phyloP scores from a whole-genome alignment of 345 rosid genomes.

The Lenwebbia sp. region DNA sequence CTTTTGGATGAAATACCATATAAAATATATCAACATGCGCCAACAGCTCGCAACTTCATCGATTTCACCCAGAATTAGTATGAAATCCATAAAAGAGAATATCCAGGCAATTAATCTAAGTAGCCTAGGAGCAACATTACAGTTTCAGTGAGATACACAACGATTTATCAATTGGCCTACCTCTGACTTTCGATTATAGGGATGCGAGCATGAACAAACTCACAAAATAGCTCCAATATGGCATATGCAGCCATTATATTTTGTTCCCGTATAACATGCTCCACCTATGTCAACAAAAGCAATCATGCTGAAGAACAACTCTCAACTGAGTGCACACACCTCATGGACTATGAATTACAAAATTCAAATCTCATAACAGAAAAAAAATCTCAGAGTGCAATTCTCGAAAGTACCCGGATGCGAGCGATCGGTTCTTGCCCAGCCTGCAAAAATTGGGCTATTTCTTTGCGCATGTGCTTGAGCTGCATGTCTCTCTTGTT shows the following conservation, averaged over 20 bases:
- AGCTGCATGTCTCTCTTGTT: slow-evolving; percentile 93
- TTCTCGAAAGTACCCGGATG: slow-evolving; percentile 44
- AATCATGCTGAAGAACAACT: background rate
- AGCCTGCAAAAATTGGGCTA: slow-evolving; percentile 86
- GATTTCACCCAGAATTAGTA: background rate
- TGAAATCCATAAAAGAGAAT: background rate
- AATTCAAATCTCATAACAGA: background rate
- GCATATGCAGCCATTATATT: slow-evolving; percentile 80
- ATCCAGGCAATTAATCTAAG: background rate
- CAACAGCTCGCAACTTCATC: background rate
- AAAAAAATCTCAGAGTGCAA: background rate
- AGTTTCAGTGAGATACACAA: background rate
- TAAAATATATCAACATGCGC: background rate
- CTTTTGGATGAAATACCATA: background rate
- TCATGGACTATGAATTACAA: background rate
- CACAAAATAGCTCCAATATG: slow-evolving; percentile 82
- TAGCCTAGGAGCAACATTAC: background rate
- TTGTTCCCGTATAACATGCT: slow-evolving; percentile 86
- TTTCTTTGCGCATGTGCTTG: slow-evolving; percentile 85
- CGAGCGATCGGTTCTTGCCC: slow-evolving; percentile 96
- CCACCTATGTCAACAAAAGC: slow-evolving; percentile 46
- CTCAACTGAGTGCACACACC: background rate
- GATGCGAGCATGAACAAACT: slow-evolving; percentile 80
- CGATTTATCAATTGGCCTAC: slow-evolving; percentile 22
- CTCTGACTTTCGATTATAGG: slow-evolving; percentile 76